Conservation (phyloP, 2,329 filamentous ascomycete genomes). For the Cercospora sp. region DNA sequence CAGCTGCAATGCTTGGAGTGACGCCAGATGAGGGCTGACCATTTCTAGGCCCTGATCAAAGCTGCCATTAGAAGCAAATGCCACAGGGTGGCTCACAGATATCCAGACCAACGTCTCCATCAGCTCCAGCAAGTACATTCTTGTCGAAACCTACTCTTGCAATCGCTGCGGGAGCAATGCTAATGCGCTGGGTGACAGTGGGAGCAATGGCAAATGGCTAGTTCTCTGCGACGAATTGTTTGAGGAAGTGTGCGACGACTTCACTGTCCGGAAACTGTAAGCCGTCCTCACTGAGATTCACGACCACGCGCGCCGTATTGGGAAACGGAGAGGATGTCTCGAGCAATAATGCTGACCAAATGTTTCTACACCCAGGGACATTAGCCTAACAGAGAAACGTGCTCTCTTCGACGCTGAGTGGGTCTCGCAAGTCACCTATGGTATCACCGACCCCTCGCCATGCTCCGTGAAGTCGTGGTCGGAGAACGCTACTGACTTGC, state of each 20-base stretch:
- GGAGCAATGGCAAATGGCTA: constrained; percentile 23
- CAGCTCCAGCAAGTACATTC: constrained; percentile 14
- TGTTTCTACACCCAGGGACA: neutral
- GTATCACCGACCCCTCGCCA: neutral
- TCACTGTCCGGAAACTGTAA: constrained; percentile 19
- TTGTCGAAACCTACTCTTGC: neutral
- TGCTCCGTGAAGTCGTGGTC: neutral
- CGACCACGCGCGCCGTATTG: neutral
- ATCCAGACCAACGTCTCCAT: constrained; percentile 11
- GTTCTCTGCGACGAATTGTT: constrained; percentile 21
- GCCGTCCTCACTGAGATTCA: neutral
- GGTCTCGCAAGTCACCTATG: constrained; percentile 23
- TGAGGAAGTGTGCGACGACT: constrained; percentile 20
- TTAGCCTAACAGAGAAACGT: constrained; percentile 9
- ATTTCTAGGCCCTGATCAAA: constrained; percentile 19
- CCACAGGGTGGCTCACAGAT: constrained; percentile 17
- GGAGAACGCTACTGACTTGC: neutral
- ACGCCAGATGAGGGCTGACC: neutral
- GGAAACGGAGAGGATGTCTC: neutral
- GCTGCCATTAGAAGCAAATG: constrained; percentile 22
- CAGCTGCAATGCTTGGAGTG: neutral
- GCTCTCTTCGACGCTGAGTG: constrained; percentile 21
- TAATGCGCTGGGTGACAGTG: constrained; percentile 1
- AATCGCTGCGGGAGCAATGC: neutral
- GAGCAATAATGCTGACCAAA: neutral